A percentile compares a stretch with the other conserved stretches of the same genome.
Conservation (phyloP, 495 filamentous ascomycete species). For the Xylaria intraflava region DNA sequence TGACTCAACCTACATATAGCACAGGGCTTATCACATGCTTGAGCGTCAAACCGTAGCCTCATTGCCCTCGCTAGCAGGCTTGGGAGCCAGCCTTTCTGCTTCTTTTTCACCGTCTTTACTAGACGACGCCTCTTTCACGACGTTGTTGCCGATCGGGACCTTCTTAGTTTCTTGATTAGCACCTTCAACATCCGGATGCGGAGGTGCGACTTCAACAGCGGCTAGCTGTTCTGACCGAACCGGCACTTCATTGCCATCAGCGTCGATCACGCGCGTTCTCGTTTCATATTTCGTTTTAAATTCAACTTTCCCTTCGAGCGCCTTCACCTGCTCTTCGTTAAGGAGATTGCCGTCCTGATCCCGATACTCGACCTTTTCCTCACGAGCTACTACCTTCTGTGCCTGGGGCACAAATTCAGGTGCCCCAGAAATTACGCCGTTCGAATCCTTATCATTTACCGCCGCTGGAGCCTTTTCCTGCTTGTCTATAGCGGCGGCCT, state of each 20-base stretch:
- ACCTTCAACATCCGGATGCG: slow-evolving; percentile 79
- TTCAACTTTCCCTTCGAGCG: slow-evolving; percentile 81
- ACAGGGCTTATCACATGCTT: not conserved
- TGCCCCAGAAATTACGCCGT: slow-evolving; percentile 37
- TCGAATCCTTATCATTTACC: slow-evolving; percentile 14
- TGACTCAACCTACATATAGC: not conserved
- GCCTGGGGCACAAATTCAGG: slow-evolving; percentile 35
- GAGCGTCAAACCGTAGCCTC: slow-evolving; percentile 45
- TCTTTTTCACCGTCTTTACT: slow-evolving; percentile 60
- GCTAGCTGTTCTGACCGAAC: slow-evolving; percentile 30
- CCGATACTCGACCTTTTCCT: slow-evolving; percentile 89
- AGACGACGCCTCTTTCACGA: slow-evolving; percentile 46
- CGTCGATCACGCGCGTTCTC: slow-evolving; percentile 75
- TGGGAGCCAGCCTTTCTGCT: slow-evolving; percentile 49
- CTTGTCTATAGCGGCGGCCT: slow-evolving; percentile 24
- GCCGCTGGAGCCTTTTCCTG: slow-evolving; percentile 18
- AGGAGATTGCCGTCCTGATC: slow-evolving; percentile 91
- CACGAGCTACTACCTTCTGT: slow-evolving; percentile 54
- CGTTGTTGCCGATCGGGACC: slow-evolving; percentile 33
- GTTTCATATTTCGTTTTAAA: slow-evolving; percentile 95
- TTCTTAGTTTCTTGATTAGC: slow-evolving; percentile 57
- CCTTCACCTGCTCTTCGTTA: slow-evolving; percentile 73
- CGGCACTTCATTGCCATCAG: slow-evolving; percentile 60
- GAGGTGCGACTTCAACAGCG: slow-evolving; percentile 53
- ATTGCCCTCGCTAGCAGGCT: slow-evolving; percentile 71